Evolutionary conservation across 345 rosid species (phyloP).

Genomic region (Populus nigra): DNA sequence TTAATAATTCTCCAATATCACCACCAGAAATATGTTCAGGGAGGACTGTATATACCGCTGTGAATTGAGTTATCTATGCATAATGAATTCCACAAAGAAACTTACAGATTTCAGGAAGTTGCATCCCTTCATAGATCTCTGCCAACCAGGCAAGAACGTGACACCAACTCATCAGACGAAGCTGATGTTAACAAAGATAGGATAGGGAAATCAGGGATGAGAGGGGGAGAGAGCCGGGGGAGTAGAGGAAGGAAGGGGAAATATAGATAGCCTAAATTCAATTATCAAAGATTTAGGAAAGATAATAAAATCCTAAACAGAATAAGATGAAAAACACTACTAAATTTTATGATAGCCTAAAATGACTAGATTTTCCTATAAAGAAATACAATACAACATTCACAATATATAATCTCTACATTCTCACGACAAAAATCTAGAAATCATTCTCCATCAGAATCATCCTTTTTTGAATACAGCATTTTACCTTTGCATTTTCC

Average conservation of each 20-base stretch:
- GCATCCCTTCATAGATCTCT: constrained; percentile 25
- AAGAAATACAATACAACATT: neutral
- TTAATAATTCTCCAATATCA: constrained; percentile 29
- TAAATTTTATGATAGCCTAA: neutral
- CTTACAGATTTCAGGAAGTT: constrained; percentile 15
- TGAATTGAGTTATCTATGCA: constrained; percentile 21
- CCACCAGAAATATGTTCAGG: constrained; percentile 22
- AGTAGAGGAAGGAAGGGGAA: neutral
- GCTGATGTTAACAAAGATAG: neutral
- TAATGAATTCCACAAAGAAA: constrained; percentile 41
- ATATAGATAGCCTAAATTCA: neutral
- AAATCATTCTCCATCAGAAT: neutral
- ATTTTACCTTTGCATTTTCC: constrained; percentile 20
- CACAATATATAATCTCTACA: neutral
- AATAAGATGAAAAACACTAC: neutral
- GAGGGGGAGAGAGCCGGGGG: neutral
- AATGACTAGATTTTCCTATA: neutral
- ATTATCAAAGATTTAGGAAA: neutral
- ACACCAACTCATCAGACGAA: constrained; percentile 35
- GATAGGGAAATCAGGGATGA: neutral
- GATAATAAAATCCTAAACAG: neutral
- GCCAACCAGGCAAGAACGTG: constrained; percentile 39
- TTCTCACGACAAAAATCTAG: neutral
- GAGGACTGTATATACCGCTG: constrained; percentile 15
- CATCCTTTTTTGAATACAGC: constrained; percentile 19